phyloP scores from a whole-genome alignment of 1,139 yeast species.

The Petasospora rhodanensis region DNA sequence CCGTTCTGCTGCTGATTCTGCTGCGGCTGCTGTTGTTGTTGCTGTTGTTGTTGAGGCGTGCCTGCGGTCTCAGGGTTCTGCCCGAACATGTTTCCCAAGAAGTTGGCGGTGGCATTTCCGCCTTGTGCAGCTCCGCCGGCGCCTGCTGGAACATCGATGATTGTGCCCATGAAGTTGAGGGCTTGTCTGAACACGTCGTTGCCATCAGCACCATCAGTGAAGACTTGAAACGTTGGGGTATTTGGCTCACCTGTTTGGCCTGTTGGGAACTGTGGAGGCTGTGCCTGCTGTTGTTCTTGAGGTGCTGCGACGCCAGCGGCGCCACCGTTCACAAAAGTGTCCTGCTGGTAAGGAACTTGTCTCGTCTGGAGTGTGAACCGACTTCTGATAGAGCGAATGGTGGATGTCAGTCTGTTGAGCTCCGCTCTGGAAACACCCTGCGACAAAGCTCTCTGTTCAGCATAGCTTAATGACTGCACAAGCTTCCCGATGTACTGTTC shows the following conservation, averaged over 20 bases:
- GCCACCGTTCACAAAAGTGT: background rate
- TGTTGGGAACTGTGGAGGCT: conserved; percentile 2
- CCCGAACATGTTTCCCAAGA: background rate
- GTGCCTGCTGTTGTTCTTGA: background rate
- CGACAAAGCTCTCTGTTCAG: conserved; percentile 16
- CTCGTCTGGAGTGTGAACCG: conserved; percentile 1
- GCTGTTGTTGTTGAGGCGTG: conserved; percentile 3
- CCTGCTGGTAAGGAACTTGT: background rate
- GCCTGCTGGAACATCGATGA: conserved; percentile 1
- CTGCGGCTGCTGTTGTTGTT: conserved; percentile 1
- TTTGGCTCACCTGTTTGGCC: conserved; percentile 3
- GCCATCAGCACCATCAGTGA: conserved; percentile 7
- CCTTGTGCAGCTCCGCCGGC: background rate
- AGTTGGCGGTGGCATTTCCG: background rate
- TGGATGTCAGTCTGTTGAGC: conserved; percentile 5
- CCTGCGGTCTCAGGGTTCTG: conserved; percentile 1
- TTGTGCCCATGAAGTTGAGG: conserved; percentile 8
- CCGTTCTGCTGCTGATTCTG: conserved; percentile 1
- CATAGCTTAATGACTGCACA: conserved; percentile 10
- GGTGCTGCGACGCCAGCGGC: too few relatives aligned
- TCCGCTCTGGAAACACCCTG: conserved; percentile 12
- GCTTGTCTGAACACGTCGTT: conserved; percentile 10
- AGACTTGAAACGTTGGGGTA: conserved; percentile 8
- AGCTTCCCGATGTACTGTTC: conserved; percentile 16
- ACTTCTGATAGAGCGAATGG: conserved; percentile 7